These are phyloP conservation scores for Echites panduratus DNA, from an alignment of 257 asterid genomes.

Conservation along the genomic window DNA sequence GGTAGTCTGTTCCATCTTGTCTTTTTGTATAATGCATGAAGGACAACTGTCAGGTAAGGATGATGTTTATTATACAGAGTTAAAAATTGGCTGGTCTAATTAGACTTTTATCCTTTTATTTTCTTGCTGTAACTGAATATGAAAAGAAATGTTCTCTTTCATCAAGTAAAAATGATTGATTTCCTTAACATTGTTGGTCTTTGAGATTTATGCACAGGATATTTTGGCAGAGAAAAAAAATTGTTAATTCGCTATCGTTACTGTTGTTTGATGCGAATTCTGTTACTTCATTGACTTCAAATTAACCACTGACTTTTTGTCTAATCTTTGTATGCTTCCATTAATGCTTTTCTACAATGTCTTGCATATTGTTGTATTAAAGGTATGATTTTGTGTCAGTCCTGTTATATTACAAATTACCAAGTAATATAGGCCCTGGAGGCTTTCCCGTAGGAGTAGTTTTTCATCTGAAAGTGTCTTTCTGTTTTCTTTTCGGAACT, in stretches of 20 bases:
- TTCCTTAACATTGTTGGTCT: background rate
- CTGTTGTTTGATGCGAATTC: background rate
- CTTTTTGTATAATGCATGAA: constrained; percentile 6
- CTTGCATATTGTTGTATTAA: background rate
- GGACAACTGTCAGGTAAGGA: background rate
- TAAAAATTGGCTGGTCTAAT: background rate
- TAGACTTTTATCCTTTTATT: background rate
- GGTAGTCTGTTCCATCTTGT: constrained; percentile 15
- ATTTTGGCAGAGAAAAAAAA: background rate
- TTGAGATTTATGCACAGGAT: no score
- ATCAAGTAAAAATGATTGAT: background rate
- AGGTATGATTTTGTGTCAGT: background rate
- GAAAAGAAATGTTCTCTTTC: background rate
- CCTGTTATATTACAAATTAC: background rate
- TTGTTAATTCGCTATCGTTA: background rate
- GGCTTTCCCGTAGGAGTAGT: no score
- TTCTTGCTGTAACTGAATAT: background rate
- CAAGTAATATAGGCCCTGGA: background rate
- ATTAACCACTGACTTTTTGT: background rate
- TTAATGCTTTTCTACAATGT: background rate
- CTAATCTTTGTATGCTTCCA: background rate
- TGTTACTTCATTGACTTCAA: background rate
- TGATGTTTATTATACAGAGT: background rate
- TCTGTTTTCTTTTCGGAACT: background rate
- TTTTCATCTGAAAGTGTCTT: background rate